Evolutionary conservation across 495 filamentous ascomycete species (phyloP).

Genomic region (Podospora conica): DNA sequence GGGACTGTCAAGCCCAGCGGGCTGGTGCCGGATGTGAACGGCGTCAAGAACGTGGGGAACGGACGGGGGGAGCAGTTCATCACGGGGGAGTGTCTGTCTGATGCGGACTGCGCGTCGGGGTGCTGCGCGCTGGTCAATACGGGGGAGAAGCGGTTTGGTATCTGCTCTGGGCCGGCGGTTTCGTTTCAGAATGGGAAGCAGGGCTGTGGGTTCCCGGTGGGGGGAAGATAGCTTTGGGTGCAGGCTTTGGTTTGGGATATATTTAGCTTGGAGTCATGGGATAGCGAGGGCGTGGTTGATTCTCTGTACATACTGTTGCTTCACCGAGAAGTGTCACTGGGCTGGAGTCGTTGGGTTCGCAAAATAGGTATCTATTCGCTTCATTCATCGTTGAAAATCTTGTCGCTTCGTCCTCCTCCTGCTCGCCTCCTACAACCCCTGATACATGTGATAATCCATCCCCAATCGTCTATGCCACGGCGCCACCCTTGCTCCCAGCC

Average conservation of each 20-base stretch:
- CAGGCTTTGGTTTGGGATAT: not conserved
- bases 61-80: not conserved
- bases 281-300: not conserved
- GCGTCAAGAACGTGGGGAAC: not conserved
- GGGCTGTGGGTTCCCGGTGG: not conserved
- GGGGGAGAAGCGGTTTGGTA: not conserved
- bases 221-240: not conserved
- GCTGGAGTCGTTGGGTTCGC: no score
- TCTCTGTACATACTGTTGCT: not conserved
- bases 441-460: not conserved
- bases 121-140: not conserved
- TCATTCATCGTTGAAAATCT: no score
- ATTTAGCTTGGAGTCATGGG: not conserved
- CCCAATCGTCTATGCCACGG: not conserved
- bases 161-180: not conserved
- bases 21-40: not conserved
- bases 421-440: not conserved
- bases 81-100: not conserved
- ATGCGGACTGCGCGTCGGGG: not conserved
- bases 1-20: not conserved
- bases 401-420: not conserved
- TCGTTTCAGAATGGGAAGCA: constrained; percentile 2
- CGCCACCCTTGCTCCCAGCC: not conserved
- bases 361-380: no score
- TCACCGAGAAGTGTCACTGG: no score